phyloP scores from a whole-genome alignment of 1,284 basidiomycete species.

The Sphagnurus paluster region DNA sequence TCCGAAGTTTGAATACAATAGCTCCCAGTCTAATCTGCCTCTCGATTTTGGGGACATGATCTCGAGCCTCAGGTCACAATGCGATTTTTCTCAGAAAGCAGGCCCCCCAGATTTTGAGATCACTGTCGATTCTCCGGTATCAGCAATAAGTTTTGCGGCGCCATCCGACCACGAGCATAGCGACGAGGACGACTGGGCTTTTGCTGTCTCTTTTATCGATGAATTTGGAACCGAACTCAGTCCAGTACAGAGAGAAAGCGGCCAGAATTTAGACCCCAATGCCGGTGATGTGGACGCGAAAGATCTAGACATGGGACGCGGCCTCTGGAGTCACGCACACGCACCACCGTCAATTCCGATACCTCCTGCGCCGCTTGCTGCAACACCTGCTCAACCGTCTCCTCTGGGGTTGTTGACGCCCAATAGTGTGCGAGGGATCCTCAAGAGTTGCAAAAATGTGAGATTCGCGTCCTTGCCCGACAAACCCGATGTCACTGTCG shows the following conservation, averaged over 20 bases:
- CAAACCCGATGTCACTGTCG: constrained; percentile 9
- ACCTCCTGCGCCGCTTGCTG: constrained; percentile 27
- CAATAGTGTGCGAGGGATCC: constrained; percentile 32
- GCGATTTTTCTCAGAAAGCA: constrained; percentile 28
- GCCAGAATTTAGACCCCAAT: constrained; percentile 1
- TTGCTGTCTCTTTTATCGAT: constrained; percentile 37
- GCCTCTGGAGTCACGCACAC: constrained; percentile 9
- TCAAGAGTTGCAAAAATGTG: constrained; percentile 41
- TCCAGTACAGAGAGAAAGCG: constrained; percentile 1
- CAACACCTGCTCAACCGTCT: constrained; percentile 14
- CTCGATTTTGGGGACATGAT: constrained; percentile 60
- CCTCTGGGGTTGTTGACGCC: constrained; percentile 20
- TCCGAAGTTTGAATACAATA: constrained; percentile 37
- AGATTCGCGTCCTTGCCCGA: constrained; percentile 38
- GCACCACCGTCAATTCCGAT: constrained; percentile 18
- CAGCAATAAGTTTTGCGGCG: constrained; percentile 12
- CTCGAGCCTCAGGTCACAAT: constrained; percentile 43
- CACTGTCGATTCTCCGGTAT: constrained; percentile 10
- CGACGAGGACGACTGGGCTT: constrained; percentile 46
- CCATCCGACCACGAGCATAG: constrained; percentile 12
- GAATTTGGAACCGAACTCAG: constrained; percentile 23
- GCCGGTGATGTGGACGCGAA: background rate
- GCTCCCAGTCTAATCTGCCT: constrained; percentile 26
- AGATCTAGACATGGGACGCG: constrained; percentile 1
- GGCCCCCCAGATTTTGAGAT: constrained; percentile 13